Conservation (phyloP, 495 filamentous ascomycete species). For the Aspergillus bridgeri region DNA sequence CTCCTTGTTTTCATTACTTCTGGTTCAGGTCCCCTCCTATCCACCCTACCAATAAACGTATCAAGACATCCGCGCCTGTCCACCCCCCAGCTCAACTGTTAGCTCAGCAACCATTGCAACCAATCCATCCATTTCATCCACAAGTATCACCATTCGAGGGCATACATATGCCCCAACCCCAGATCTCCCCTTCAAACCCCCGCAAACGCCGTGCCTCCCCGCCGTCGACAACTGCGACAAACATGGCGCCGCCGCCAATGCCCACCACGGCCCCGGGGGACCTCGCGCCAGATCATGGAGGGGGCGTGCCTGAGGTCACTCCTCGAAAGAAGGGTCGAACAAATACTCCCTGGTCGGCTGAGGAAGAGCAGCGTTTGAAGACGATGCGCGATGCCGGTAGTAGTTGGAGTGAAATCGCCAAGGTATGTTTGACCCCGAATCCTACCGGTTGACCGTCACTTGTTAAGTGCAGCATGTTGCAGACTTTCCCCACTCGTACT, state of each 20-base stretch:
- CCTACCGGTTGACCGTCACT: conserved; percentile 1
- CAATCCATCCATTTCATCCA: conserved; percentile 38
- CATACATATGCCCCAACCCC: conserved; percentile 38
- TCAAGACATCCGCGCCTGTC: conserved; percentile 40
- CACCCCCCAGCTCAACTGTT: conserved; percentile 39
- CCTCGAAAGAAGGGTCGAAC: conserved; percentile 89
- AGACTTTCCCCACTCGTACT: conserved; percentile 90
- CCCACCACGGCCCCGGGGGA: conserved; percentile 24
- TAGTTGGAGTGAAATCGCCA: conserved; percentile 97
- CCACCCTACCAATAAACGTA: conserved; percentile 42
- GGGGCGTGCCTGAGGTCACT: conserved; percentile 43
- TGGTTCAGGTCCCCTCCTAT: conserved; percentile 40
- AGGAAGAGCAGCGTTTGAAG: conserved; percentile 90
- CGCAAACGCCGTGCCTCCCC: conserved; percentile 48
- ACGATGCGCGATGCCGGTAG: conserved; percentile 87
- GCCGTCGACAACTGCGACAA: conserved; percentile 28
- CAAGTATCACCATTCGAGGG: conserved; percentile 38
- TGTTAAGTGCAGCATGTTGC: conserved; percentile 27
- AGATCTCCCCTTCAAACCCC: conserved; percentile 33
- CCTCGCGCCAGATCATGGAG: conserved; percentile 31
- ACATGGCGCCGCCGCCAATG: conserved; percentile 30
- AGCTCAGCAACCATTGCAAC: conserved; percentile 45
- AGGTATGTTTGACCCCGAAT: conserved; percentile 50
- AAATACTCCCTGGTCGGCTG: conserved; percentile 96
- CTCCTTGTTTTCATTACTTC: conserved; percentile 5